Evolutionary conservation across 805 yeast genomes (phyloP).

Genomic region (Yarrowia yakushimensis): DNA sequence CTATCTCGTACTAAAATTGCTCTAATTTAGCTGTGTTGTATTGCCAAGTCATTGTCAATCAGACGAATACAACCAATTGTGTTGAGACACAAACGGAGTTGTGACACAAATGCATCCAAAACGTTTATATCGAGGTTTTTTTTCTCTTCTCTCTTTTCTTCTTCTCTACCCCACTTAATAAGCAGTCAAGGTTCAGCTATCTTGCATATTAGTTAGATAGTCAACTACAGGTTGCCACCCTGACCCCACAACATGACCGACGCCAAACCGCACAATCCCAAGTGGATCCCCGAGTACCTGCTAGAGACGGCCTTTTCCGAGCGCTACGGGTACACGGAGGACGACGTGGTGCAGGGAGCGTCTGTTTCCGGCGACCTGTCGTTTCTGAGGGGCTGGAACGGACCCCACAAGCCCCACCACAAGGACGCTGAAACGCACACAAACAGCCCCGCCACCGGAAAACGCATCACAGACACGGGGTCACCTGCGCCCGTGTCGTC

Average conservation of each 20-base stretch:
- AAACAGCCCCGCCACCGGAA: not conserved
- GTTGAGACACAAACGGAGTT: too few species aligned
- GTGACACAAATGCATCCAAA: not conserved
- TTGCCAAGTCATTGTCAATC: too few species aligned
- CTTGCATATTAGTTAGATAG: not conserved
- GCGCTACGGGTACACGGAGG: conserved; percentile 14
- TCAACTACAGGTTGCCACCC: not conserved
- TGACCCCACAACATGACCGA: conserved; percentile 3
- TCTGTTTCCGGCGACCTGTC: not conserved
- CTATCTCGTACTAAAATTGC: too few species aligned
- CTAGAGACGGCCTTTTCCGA: conserved; percentile 22
- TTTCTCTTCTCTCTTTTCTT: too few species aligned
- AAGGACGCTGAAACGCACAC: not conserved
- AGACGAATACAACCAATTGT: too few species aligned
- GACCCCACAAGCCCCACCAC: not conserved
- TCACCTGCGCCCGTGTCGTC: not conserved
- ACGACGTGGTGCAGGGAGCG: not conserved
- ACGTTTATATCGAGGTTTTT: too few species aligned
- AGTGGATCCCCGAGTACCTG: conserved; percentile 23
- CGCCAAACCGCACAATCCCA: conserved; percentile 20
- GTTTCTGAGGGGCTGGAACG: not conserved
- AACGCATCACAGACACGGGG: not conserved
- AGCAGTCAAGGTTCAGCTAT: not conserved
- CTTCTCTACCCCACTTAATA: not conserved
- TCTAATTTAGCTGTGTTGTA: too few species aligned